Evolutionary conservation across 2,329 filamentous ascomycete genomes (phyloP), one percentile per base, ranked within the genome.

Genomic region (Epichloe aotearoae): DNA sequence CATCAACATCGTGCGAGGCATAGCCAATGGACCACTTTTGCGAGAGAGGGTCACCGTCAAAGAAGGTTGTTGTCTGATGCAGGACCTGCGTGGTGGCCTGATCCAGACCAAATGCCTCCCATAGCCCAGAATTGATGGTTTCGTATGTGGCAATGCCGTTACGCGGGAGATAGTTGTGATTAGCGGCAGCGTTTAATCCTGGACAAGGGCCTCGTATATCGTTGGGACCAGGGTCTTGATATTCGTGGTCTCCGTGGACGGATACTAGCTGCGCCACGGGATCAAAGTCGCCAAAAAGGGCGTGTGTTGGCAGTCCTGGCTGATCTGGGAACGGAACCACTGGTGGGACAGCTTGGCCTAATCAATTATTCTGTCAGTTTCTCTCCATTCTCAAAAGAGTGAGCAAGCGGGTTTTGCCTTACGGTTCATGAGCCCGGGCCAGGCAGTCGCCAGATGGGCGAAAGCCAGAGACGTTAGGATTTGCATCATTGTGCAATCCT

Each of bases 181-280:
- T 66, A 11, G 64, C 63, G n/a, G 64, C 50, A 2, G 57, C 58
- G 39, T 66, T 66, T 11, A 67, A 56, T 3, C 63, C 64, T 1
- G 64, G 63, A 33, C 64, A 66, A 8, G 46, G 40, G 5, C 51
- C 53, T 41, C 51, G 48, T 3, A 36, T 33, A 14, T 53, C 51
- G 5, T 48, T n/a, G 4, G 39, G 44, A 14, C 45, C 40, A 2
- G 51, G 51, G 5, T 46, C 44, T 46, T 11, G 33, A 33, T 46
- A 46, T 37, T 46, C 44, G 14, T 46, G 46, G 19, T 49, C 20
- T 7, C 46, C 46, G 5, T 49, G 46, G 17, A 49, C 37, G 6
- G 46, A 49, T 19, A 49, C 46, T 15, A 49, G 36, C 20, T 49
- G 46, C 11, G 20, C 46, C 20, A 26, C 26, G 23, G 46, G 37